Evolutionary conservation across 805 yeast species (phyloP).

Genomic region (Geotrichum ghanense): DNA sequence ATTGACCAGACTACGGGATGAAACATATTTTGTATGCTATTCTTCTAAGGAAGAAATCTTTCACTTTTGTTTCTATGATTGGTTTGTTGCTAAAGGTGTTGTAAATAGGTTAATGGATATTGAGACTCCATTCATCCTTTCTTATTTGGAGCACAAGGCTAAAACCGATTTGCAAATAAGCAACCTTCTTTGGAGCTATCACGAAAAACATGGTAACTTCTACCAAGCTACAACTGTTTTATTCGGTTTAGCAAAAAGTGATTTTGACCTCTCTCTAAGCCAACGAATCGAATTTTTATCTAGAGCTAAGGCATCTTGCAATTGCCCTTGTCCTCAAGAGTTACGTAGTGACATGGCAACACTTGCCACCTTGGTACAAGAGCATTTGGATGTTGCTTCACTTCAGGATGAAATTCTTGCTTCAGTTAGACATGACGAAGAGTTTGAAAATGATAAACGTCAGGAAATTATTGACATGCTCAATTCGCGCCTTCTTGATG

Average conservation of each 20-base stretch:
- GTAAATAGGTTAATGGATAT: constrained; percentile 69
- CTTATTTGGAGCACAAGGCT: constrained; percentile 48
- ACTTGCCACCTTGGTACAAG: constrained; percentile 58
- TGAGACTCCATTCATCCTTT: constrained; percentile 69
- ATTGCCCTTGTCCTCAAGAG: constrained; percentile 68
- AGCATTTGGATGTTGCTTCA: constrained; percentile 75
- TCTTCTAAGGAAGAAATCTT: constrained; percentile 70
- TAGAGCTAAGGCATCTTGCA: constrained; percentile 86
- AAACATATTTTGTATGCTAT: constrained; percentile 64
- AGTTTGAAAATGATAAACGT: constrained; percentile 33
- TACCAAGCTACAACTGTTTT: constrained; percentile 77
- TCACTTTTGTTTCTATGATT: constrained; percentile 85
- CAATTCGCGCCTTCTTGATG: constrained; percentile 52
- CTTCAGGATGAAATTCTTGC: constrained; percentile 58
- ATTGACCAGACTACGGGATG: constrained; percentile 43
- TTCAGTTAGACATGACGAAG: constrained; percentile 29
- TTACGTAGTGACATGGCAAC: constrained; percentile 67
- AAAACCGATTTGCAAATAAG: constrained; percentile 56
- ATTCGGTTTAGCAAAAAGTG: constrained; percentile 58
- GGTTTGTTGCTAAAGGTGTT: constrained; percentile 73
- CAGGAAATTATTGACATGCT: constrained; percentile 41
- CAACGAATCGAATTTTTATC: constrained; percentile 82
- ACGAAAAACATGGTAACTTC: constrained; percentile 69
- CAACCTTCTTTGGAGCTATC: constrained; percentile 78
- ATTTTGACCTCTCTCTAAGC: constrained; percentile 50